Evolutionary conservation across 495 filamentous ascomycete genomes (phyloP).

Genomic region (Staphylotrichum tortipilum): DNA sequence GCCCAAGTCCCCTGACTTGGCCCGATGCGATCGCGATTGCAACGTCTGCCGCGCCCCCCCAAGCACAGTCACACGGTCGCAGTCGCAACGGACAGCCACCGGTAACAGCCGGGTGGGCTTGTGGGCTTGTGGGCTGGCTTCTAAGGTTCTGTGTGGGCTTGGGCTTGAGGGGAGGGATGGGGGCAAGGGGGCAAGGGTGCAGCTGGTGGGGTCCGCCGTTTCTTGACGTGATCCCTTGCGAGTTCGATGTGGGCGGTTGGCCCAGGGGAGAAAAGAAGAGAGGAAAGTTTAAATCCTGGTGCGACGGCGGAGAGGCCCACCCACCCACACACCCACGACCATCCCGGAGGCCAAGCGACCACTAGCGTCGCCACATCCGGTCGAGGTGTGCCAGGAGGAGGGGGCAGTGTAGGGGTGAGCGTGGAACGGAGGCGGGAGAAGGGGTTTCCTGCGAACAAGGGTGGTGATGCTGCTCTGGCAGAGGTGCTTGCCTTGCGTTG

Average conservation of each 20-base stretch:
- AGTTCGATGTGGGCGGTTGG: slow-evolving; percentile 2
- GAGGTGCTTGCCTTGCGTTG: not conserved
- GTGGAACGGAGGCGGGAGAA: not conserved
- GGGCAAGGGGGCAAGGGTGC: too few species aligned
- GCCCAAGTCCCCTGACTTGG: slow-evolving; percentile 27
- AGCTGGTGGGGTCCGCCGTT: slow-evolving; percentile 8
- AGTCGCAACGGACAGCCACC: slow-evolving; percentile 29
- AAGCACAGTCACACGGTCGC: slow-evolving; percentile 12
- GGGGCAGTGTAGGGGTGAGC: too few species aligned
- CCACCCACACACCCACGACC: slow-evolving; percentile 2
- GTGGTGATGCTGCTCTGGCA: not conserved
- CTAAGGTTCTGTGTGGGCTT: too few species aligned
- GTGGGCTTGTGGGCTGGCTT: too few species aligned
- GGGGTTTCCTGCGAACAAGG: not conserved
- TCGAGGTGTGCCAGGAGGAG: not conserved
- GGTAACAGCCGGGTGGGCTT: slow-evolving; percentile 22
- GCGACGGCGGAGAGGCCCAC: slow-evolving; percentile 8
- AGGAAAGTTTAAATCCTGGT: slow-evolving; percentile 22
- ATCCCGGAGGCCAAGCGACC: slow-evolving; percentile 7
- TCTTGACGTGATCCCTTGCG: slow-evolving; percentile 1
- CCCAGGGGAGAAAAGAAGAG: slow-evolving; percentile 5
- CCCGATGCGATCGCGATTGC: slow-evolving; percentile 33
- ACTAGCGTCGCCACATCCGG: slow-evolving; percentile 6
- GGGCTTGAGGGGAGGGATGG: too few species aligned
- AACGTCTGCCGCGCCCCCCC: slow-evolving; percentile 27